phyloP scores from a whole-genome alignment of 1,284 basidiomycete species.

The Stygiomarasmius scandens region DNA sequence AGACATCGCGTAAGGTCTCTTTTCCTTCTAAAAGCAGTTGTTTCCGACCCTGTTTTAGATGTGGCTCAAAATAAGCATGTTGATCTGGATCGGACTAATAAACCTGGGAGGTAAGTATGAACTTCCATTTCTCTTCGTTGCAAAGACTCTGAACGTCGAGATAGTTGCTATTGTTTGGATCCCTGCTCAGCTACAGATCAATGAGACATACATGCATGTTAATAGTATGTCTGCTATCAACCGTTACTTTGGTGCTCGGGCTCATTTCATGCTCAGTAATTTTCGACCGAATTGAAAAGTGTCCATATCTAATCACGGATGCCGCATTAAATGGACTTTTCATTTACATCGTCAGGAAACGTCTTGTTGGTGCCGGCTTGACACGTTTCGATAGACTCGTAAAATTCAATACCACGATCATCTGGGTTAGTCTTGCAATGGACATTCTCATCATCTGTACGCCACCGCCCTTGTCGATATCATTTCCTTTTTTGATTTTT shows the following conservation, averaged over 20 bases:
- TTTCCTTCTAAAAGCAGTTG: background rate
- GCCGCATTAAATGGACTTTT: background rate
- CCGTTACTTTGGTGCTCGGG: background rate
- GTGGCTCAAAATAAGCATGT: background rate
- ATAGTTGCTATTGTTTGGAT: background rate
- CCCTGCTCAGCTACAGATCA: constrained; percentile 13
- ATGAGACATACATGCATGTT: constrained; percentile 1
- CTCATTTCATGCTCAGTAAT: background rate
- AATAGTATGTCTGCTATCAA: background rate
- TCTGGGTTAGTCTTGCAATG: background rate
- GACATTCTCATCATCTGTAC: background rate
- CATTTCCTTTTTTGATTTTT: background rate
- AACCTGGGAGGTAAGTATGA: background rate
- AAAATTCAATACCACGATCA: background rate
- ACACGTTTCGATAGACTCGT: background rate
- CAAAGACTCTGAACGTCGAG: too few relatives aligned
- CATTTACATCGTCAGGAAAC: background rate
- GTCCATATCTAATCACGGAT: background rate
- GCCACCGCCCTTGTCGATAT: background rate
- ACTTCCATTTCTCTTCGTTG: background rate
- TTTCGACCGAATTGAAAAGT: background rate
- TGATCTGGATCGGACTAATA: background rate
- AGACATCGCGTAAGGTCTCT: background rate
- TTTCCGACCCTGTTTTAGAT: background rate
- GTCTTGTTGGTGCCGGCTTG: background rate